phyloP scores from a whole-genome alignment of 331 rosid species.

The Telfairia occidentalis region DNA sequence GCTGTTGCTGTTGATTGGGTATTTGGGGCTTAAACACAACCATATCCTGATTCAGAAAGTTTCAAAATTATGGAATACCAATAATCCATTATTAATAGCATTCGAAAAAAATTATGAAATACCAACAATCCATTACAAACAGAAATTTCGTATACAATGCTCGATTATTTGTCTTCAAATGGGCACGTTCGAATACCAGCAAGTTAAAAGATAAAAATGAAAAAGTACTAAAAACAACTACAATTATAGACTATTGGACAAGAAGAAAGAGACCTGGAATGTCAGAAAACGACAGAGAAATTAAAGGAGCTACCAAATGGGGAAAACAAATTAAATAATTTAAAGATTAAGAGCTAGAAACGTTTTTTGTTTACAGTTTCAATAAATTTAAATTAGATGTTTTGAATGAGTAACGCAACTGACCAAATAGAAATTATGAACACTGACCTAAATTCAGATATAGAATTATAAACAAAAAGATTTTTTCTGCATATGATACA shows the following conservation, averaged over 20 bases:
- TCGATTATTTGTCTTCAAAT: neutral
- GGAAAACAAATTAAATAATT: neutral
- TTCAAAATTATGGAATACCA: neutral
- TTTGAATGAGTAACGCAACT: neutral
- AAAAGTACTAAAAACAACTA: neutral
- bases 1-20: constrained; percentile 50
- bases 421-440: neutral
- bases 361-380: neutral
- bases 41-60: constrained; percentile 60
- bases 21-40: constrained; percentile 84
- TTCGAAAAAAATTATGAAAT: neutral
- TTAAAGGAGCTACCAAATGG: neutral
- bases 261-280: neutral
- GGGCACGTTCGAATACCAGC: neutral
- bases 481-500: neutral
- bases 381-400: neutral
- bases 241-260: neutral
- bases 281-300: neutral
- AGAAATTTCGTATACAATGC: neutral
- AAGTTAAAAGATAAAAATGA: neutral
- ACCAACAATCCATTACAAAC: neutral
- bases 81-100: neutral
- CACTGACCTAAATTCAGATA: neutral
- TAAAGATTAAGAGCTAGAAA: neutral
- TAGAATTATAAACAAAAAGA: neutral